phyloP scores from a whole-genome alignment of 2,329 filamentous ascomycete genomes.

The Epichloe glyceriae region DNA sequence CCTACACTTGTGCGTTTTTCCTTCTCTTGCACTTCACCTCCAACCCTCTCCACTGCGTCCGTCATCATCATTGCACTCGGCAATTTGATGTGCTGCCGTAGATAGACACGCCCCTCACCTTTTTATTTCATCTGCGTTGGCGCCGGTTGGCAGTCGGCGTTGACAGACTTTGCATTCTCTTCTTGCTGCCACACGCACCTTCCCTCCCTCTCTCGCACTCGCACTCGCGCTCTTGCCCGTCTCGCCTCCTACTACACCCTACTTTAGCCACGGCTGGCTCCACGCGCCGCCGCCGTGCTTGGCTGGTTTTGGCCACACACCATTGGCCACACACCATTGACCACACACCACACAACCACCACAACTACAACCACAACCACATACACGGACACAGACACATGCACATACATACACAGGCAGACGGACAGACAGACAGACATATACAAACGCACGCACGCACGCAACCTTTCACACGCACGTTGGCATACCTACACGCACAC shows the following conservation, averaged over 20 bases:
- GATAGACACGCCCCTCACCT: neutral
- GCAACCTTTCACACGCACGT: neutral
- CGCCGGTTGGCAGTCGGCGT: constrained; percentile 1
- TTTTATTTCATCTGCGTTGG: neutral
- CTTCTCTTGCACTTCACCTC: constrained; percentile 1
- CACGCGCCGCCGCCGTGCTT: neutral
- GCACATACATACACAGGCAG: neutral
- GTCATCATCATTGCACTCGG: constrained; percentile 1
- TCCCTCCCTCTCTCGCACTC: neutral
- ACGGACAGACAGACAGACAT: neutral
- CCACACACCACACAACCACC: neutral
- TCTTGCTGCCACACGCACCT: neutral
- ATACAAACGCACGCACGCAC: neutral
- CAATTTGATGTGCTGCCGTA: neutral
- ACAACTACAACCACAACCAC: neutral
- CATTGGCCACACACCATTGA: neutral
- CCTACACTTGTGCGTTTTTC: neutral
- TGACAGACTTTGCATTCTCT: neutral
- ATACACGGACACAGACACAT: neutral
- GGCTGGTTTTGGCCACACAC: neutral
- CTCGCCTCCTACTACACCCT: neutral
- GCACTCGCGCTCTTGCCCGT: neutral
- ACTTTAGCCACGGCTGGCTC: neutral
- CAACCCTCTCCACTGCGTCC: neutral
- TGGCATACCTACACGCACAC: neutral